Evolutionary conservation across 192 early-diverging fungal species (phyloP).

Genomic region (Rhizoclosmatium globosum): DNA sequence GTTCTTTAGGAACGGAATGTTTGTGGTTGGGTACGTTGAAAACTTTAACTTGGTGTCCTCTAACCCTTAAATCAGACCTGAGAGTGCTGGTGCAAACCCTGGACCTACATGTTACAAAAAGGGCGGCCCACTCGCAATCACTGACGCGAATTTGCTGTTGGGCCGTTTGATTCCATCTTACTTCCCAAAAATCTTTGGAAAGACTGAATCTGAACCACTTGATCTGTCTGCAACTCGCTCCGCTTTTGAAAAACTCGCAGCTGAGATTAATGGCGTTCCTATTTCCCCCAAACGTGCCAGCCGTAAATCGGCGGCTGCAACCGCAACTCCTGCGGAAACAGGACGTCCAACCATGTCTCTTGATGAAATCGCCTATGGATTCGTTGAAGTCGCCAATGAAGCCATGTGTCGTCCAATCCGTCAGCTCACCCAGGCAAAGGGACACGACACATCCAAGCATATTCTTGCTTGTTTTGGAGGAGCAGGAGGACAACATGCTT

Average conservation of each 20-base stretch:
- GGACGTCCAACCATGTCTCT: slow-evolving; percentile 59
- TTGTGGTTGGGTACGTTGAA: slow-evolving; percentile 96
- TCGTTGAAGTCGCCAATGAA: slow-evolving; percentile 96
- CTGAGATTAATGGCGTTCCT: slow-evolving; percentile 65
- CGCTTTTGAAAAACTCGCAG: slow-evolving; percentile 73
- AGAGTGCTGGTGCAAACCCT: slow-evolving; percentile 92
- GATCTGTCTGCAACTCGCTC: slow-evolving; percentile 68
- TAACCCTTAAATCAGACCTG: slow-evolving; percentile 37
- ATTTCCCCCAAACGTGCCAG: slow-evolving; percentile 28
- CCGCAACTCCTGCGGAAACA: background rate
- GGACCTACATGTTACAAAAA: slow-evolving; percentile 96
- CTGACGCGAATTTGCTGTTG: slow-evolving; percentile 92
- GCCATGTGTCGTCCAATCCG: slow-evolving; percentile 96
- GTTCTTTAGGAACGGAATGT: slow-evolving; percentile 93
- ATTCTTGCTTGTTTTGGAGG: slow-evolving; percentile 23
- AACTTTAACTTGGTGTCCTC: slow-evolving; percentile 29
- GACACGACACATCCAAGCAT: slow-evolving; percentile 76
- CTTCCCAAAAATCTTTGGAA: slow-evolving; percentile 96
- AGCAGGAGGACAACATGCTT: slow-evolving; percentile 92
- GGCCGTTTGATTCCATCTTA: slow-evolving; percentile 84
- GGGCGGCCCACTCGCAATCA: slow-evolving; percentile 91
- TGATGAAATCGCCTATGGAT: slow-evolving; percentile 93
- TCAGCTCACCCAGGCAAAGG: slow-evolving; percentile 90
- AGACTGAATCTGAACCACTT: slow-evolving; percentile 79
- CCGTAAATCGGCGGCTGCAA: slow-evolving; percentile 38